Base-by-base conservation (phyloP, 192 early-diverging fungal genomes). In the Funneliformis mosseae region DNA sequence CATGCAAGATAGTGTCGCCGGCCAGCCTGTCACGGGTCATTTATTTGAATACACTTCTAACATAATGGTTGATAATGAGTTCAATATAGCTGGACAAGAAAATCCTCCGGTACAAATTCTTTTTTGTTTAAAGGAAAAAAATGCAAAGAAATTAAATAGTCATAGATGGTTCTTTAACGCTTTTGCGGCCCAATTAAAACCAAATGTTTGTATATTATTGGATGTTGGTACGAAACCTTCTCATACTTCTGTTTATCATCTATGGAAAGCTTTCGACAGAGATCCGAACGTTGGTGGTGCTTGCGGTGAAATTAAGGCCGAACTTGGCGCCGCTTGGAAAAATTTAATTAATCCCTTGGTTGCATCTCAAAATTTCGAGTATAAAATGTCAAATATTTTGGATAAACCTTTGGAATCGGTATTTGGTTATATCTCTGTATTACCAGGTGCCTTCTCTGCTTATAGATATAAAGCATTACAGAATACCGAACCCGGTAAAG, bases 91-190 rank as follows among this genome's bases (percentile, higher is more conserved):
- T 68, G 90, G 91, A 8, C 86, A 95, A 82, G 90, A 88, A 8
- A 91, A 91, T 83, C 93, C 94, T 18, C 97, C 97, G 5, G 90
- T 94, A 42, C 97, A 98, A 84, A 90, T 97, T 18, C 82, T 98
- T 38, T 98, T 97, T 87, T 97, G 94, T 75, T 87, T 98, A 60
- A 98, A 98, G 84, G 95, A 96, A 84, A 89, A 96, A 83, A 98
- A 98, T 86, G 91, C 91, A 27, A 98, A 98, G 74, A 91, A 94
- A 86, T 95, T 98, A 90, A 98, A 98, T 87, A 95, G 94, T 27
- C 97, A 98, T 82, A 90, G 96, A 74, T 98, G 97, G 97, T 98
- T 98, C 89, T 98, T 98, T 85, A 96, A 96, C 82, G 96, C 96
- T 27, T 96, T 98, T 83, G 91, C 94, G 7, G 84, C 88, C 18